Percentiles rank a stretch among this genome's conserved stretches.
phyloP scores from a whole-genome alignment of 305 asterid genomes.

The Rubia peregrina region DNA sequence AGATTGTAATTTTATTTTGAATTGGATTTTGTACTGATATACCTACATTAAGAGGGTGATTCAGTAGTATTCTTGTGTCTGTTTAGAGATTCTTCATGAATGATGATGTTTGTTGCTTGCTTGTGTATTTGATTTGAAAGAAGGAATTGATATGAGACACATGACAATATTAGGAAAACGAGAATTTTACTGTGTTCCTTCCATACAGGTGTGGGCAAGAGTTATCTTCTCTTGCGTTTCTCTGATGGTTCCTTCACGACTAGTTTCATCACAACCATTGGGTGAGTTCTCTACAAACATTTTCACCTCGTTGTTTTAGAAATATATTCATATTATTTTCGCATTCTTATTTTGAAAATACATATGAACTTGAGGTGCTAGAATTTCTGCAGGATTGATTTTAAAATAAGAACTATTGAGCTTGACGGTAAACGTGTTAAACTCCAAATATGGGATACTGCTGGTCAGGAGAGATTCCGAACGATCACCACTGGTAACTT shows the following conservation, averaged over 20 bases:
- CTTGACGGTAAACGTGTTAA: constrained; percentile 33
- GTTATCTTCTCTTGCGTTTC: constrained; percentile 30
- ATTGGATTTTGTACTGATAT: neutral
- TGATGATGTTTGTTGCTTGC: neutral
- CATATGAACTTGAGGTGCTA: neutral
- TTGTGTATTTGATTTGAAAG: neutral
- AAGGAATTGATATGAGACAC: too few species aligned
- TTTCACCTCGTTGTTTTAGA: neutral
- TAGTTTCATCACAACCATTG: constrained; percentile 38
- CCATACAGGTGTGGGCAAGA: too few species aligned
- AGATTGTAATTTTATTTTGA: neutral
- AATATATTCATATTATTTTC: neutral
- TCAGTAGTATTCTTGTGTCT: neutral
- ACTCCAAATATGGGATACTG: constrained; percentile 37
- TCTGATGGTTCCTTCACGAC: constrained; percentile 43
- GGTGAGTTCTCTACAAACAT: constrained; percentile 18
- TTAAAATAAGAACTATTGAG: constrained; percentile 36
- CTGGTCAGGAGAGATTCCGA: constrained; percentile 38
- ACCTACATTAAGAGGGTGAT: too few species aligned
- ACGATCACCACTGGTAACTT: constrained; percentile 35
- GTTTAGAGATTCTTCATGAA: neutral
- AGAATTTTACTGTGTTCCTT: too few species aligned
- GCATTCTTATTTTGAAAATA: neutral
- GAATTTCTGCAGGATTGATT: constrained; percentile 28
- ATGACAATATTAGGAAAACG: too few species aligned